phyloP scores from a whole-genome alignment of 768 basidiomycete genomes.

The Goffeauzyma gilvescens region DNA sequence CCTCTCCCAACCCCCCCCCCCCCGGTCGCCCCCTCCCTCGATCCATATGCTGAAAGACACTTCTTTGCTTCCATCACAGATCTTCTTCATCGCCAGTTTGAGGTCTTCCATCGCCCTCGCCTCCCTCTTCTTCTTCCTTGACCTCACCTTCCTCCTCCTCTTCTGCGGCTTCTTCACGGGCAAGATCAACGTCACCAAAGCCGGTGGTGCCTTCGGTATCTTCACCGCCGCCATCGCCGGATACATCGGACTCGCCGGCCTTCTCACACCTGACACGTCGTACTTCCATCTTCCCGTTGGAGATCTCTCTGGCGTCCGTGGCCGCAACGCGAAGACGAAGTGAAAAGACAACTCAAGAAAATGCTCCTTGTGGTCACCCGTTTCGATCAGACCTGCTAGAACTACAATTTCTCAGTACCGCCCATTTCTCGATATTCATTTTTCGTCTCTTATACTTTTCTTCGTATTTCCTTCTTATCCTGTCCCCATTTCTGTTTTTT shows the following conservation, averaged over 20 bases:
- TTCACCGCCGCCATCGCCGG: constrained; percentile 29
- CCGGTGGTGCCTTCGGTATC: constrained; percentile 33
- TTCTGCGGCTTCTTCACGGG: constrained; percentile 33
- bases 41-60: not conserved
- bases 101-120: constrained; percentile 40
- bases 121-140: constrained; percentile 40
- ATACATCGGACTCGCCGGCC: constrained; percentile 31
- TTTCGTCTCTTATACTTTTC: no score
- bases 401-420: no score
- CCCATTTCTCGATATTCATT: no score
- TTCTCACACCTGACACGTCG: constrained; percentile 30
- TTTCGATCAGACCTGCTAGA: no score
- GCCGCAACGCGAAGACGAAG: not conserved
- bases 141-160: constrained; percentile 36
- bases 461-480: no score
- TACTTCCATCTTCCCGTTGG: constrained; percentile 31
- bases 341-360: no score
- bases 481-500: no score
- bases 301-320: constrained; percentile 20
- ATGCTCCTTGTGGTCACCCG: no score
- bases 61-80: not conserved
- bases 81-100: constrained; percentile 37
- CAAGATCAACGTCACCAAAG: constrained; percentile 16
- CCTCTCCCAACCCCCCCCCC: constrained; percentile 13
- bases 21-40: not conserved